Evolutionary conservation across 2,329 filamentous ascomycete species (phyloP).

Genomic region (Trichoderma guizhouense): DNA sequence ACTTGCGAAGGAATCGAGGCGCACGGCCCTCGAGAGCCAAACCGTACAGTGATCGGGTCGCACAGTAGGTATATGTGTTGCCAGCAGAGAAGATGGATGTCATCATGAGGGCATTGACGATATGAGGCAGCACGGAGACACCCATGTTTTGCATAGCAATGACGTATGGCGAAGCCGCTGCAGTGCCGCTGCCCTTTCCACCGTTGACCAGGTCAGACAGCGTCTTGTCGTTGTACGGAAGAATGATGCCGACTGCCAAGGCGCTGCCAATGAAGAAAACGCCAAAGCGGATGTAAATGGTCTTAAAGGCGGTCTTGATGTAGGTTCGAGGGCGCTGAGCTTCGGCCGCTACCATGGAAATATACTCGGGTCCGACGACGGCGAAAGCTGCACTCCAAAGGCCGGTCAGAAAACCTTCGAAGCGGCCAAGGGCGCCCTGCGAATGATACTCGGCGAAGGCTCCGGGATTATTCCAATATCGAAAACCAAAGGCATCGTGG

Average conservation of each 20-base stretch:
- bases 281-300: conserved; percentile 68
- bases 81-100: conserved; percentile 46
- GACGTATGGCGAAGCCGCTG: conserved; percentile 59
- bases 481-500: conserved; percentile 66
- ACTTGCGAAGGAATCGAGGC: conserved; percentile 52
- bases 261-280: conserved; percentile 69
- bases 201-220: conserved; percentile 50
- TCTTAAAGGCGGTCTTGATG: conserved; percentile 68
- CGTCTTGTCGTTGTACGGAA: conserved; percentile 60
- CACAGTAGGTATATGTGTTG: conserved; percentile 52
- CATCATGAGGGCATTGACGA: conserved; percentile 53
- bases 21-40: conserved; percentile 50
- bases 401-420: conserved; percentile 67
- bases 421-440: conserved; percentile 59
- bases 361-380: conserved; percentile 65
- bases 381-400: conserved; percentile 63
- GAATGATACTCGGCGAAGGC: conserved; percentile 53
- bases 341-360: conserved; percentile 67
- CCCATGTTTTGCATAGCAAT: conserved; percentile 58
- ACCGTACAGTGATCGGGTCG: conserved; percentile 48
- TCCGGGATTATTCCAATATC: conserved; percentile 55
- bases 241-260: conserved; percentile 62
- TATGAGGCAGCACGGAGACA: conserved; percentile 51
- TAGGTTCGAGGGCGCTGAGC: conserved; percentile 60
- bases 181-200: conserved; percentile 37